Conservation (phyloP, 1,284 basidiomycete genomes). For the Cerrena zonata region DNA sequence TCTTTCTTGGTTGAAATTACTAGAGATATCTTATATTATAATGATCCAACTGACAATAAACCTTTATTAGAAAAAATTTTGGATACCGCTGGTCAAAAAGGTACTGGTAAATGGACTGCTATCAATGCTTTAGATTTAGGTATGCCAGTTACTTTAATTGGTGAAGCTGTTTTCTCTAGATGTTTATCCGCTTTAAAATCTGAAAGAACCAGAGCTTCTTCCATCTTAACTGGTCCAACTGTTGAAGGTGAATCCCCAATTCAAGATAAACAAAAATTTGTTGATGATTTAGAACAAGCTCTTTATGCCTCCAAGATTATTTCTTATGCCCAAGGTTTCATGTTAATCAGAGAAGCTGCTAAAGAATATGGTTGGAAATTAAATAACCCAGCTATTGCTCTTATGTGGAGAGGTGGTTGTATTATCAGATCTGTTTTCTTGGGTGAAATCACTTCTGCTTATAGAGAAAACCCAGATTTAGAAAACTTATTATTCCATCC, state of each 20-base stretch:
- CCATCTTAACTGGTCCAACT: conserved; percentile 83
- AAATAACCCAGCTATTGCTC: conserved; percentile 95
- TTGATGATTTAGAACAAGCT: conserved; percentile 97
- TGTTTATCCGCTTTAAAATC: conserved; percentile 96
- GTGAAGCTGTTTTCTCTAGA: conserved; percentile 98
- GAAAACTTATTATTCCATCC: conserved; percentile 94
- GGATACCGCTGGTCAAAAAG: conserved; percentile 96
- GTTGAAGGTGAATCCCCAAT: conserved; percentile 89
- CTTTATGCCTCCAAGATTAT: conserved; percentile 99
- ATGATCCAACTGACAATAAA: conserved; percentile 90
- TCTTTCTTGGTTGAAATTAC: conserved; percentile 99
- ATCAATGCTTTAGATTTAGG: conserved; percentile 96
- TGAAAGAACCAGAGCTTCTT: conserved; percentile 93
- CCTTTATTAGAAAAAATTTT: conserved; percentile 92
- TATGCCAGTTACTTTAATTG: conserved; percentile 92
- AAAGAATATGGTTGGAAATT: conserved; percentile 85
- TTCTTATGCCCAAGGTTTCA: conserved; percentile 98
- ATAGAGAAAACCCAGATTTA: conserved; percentile 79
- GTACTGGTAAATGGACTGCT: conserved; percentile 99
- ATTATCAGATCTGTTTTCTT: conserved; percentile 99
- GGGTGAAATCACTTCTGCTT: conserved; percentile 87
- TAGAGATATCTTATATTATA: conserved; percentile 89
- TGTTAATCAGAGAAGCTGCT: conserved; percentile 98
- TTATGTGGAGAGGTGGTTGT: conserved; percentile 99
- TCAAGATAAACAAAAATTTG: conserved; percentile 98